Evolutionary conservation across 2,329 filamentous ascomycete species (phyloP), one percentile per base, ranked within the genome.

Genomic region (Penicillium corylophilum): DNA sequence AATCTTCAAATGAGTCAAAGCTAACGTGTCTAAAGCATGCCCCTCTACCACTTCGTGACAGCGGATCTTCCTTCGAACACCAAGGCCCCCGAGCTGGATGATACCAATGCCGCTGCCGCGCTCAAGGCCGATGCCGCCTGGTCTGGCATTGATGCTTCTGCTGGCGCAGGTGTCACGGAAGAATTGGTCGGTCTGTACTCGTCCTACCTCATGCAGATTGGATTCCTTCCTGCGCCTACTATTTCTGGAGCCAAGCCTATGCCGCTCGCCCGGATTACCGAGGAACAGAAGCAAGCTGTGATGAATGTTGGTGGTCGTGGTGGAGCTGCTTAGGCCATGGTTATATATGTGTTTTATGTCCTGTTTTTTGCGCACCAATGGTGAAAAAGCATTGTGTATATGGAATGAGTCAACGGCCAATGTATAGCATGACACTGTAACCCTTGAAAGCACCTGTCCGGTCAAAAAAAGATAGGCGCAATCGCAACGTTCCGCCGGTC

Each of bases 41-140:
- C 88, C 0, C 79, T 92, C 5, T 89, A 87, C 70, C 86, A 90
- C 68, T 88, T 90, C 70, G 86, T 85, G 38, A 84, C 83, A 20
- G 80, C 81, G 22, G 83, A 90, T 68, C 76, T 91, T n/a, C 87
- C 87, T 0, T 78, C 79, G 36, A 83, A 83, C 62, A 89, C 85
- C 28, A 83, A 81, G 39, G 87, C 89, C 0, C 87, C 87, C 0
- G 87, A 89, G 67, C 80, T 94, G 12, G 86, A 90, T 62, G 89
- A 93, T 66, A 69, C 62, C 31, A 90, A 94, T 64, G 83, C 89
- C 0, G 78, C 82, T 1, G 74, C 76, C 2, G 81, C 86, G 0
- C 77, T 95, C 22, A 81, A 81, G 65, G 78, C 79, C 3, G 87
- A 92, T 63, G 77, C 77, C 0, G 75, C 62, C 41, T 81, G 81